These are phyloP conservation scores for Aspergillus phoenicis DNA, from an alignment of 2,329 filamentous ascomycete genomes.

Conservation along the genomic window DNA sequence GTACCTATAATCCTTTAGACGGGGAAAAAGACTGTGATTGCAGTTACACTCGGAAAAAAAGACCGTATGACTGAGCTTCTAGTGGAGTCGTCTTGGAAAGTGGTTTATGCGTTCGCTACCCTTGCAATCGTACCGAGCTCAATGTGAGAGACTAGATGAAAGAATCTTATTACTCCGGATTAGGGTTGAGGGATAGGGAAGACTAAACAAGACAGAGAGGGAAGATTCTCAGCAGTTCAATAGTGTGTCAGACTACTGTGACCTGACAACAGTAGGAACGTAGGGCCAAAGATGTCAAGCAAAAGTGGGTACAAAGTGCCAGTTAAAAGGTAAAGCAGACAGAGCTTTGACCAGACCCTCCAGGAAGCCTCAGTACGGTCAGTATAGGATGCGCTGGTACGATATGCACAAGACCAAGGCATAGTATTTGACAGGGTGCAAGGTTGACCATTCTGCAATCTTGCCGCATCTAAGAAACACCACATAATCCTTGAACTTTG, in stretches of 20 bases:
- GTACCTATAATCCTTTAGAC: background rate
- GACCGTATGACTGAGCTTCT: background rate
- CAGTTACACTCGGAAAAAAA: background rate
- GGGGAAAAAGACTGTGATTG: background rate
- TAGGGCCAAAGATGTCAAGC: background rate
- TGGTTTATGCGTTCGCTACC: background rate
- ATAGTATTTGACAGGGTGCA: conserved; percentile 20
- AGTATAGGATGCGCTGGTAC: conserved; percentile 20
- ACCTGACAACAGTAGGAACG: background rate
- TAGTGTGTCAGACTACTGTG: background rate
- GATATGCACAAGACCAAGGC: conserved; percentile 34
- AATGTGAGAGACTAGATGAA: background rate
- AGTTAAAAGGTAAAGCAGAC: conserved; percentile 11
- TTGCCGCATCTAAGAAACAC: conserved; percentile 16
- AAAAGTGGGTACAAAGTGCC: conserved; percentile 9
- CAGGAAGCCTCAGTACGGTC: conserved; percentile 12
- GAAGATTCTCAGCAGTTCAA: background rate
- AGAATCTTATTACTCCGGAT: background rate
- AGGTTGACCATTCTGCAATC: conserved; percentile 22
- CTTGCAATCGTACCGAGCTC: background rate
- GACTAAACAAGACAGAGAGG: background rate
- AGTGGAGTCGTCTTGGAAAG: background rate
- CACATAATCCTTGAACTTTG: conserved; percentile 28
- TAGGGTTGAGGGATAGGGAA: background rate
- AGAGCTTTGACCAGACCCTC: background rate